Conservation (phyloP, 2,329 filamentous ascomycete species). For the Lasiodiplodia theobromae region DNA sequence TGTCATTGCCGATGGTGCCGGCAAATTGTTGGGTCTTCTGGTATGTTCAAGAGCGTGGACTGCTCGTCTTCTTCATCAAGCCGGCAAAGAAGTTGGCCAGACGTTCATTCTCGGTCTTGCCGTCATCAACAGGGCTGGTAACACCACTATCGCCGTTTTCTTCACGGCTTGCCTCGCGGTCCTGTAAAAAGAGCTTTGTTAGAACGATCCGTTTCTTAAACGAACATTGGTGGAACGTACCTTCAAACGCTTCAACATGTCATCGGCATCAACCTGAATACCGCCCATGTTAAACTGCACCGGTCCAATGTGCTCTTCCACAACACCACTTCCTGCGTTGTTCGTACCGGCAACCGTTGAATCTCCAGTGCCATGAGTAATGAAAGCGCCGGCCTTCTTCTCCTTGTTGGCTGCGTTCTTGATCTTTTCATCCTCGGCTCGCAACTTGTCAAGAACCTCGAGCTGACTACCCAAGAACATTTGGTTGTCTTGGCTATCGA, state of each 20-base stretch:
- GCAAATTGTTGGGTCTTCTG: neutral
- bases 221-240: constrained; percentile 54
- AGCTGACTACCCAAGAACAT: constrained; percentile 78
- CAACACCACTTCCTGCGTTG: constrained; percentile 42
- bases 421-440: constrained; percentile 65
- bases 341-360: constrained; percentile 8
- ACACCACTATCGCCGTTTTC: constrained; percentile 39
- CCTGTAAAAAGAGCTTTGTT: constrained; percentile 33
- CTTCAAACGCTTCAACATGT: constrained; percentile 87
- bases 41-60: constrained; percentile 13
- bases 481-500: constrained; percentile 77
- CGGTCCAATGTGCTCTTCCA: constrained; percentile 77
- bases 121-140: constrained; percentile 38
- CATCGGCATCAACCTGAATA: constrained; percentile 93
- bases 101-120: constrained; percentile 49
- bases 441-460: constrained; percentile 73
- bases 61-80: constrained; percentile 39
- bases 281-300: constrained; percentile 99
- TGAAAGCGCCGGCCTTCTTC: constrained; percentile 42
- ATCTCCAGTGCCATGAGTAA: constrained; percentile 24
- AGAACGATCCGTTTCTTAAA: neutral
- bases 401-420: constrained; percentile 52
- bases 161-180: constrained; percentile 46
- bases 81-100: constrained; percentile 50
- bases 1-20: neutral